Conservation (phyloP, 2,329 filamentous ascomycete species). For the Penicillium thymicola region DNA sequence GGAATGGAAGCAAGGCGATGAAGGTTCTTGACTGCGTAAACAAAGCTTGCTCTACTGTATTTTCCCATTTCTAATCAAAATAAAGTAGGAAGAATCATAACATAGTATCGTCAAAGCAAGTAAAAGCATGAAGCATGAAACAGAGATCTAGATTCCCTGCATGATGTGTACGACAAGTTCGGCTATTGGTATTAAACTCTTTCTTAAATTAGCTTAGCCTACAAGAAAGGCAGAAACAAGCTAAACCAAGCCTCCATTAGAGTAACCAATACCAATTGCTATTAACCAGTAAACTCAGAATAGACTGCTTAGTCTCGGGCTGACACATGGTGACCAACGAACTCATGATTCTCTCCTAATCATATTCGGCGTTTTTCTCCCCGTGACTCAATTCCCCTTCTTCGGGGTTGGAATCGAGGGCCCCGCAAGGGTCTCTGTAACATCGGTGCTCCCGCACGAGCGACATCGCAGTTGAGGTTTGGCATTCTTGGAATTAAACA, state of each 20-base stretch:
- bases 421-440: neutral
- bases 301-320: neutral
- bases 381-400: neutral
- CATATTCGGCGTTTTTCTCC: neutral
- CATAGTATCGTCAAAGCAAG: neutral
- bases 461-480: neutral
- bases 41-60: neutral
- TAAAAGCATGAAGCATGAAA: neutral
- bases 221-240: neutral
- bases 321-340: neutral
- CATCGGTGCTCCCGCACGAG: neutral
- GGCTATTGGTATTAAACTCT: neutral
- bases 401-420: no score
- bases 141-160: neutral
- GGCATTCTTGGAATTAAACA: neutral
- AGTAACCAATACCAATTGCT: neutral
- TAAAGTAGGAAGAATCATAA: neutral
- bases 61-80: neutral
- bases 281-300: neutral
- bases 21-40: neutral
- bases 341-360: neutral
- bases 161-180: neutral
- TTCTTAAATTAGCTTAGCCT: constrained; percentile 1
- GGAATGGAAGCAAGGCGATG: neutral
- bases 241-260: neutral